Percentiles rank a stretch among this genome's conserved stretches.
Conservation (phyloP, 2,329 filamentous ascomycete genomes). For the Aspergillus chevalieri region DNA sequence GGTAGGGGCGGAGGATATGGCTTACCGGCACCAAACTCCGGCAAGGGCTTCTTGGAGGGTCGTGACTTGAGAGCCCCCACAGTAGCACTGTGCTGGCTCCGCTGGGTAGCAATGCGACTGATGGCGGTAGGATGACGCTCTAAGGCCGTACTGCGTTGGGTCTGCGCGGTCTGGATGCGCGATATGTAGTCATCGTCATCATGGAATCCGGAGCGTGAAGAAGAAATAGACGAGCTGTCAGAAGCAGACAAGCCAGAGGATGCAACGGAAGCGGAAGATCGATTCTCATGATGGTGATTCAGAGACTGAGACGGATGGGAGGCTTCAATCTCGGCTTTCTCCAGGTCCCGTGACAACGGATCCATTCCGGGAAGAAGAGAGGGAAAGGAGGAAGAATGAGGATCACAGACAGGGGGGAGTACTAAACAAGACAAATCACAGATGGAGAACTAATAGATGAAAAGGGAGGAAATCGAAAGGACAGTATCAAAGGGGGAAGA, state of each 20-base stretch:
- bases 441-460: too few relatives aligned
- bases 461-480: too few relatives aligned
- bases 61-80: conserved; percentile 33
- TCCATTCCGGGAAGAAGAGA: conserved; percentile 25
- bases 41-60: conserved; percentile 27
- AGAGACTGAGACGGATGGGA: conserved; percentile 13
- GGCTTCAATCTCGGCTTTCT: conserved; percentile 31
- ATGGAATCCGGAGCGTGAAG: conserved; percentile 16
- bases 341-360: conserved; percentile 28
- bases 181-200: conserved; percentile 20
- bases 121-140: conserved; percentile 35
- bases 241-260: conserved; percentile 9
- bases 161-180: conserved; percentile 26
- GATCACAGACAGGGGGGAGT: neutral
- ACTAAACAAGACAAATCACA: neutral
- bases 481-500: too few relatives aligned
- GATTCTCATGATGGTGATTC: conserved; percentile 8
- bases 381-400: neutral
- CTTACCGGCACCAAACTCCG: conserved; percentile 49
- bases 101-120: conserved; percentile 36
- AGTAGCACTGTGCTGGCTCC: conserved; percentile 38
- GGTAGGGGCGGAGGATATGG: conserved; percentile 52
- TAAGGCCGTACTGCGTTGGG: conserved; percentile 19
- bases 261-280: neutral
- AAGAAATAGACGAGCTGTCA: conserved; percentile 17